These are phyloP conservation scores for Exophiala calicioides DNA, from an alignment of 2,329 filamentous ascomycete species.

Conservation along the genomic window DNA sequence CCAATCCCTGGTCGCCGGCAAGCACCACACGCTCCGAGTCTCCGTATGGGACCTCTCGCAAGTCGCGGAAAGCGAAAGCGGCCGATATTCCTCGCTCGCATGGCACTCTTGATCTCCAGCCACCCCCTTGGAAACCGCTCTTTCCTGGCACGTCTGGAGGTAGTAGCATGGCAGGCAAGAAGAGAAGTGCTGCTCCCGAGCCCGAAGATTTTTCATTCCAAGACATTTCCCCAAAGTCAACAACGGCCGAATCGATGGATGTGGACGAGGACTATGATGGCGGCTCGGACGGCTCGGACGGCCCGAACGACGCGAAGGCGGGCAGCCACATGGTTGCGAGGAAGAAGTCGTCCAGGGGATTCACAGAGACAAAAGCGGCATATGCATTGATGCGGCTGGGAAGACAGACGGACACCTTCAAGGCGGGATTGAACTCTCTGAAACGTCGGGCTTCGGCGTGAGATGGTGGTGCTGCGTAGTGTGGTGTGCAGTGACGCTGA, in stretches of 20 bases:
- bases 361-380: slow-evolving; percentile 39
- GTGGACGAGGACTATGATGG: slow-evolving; percentile 23
- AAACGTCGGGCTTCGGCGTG: slow-evolving; percentile 35
- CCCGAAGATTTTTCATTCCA: neutral
- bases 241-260: slow-evolving; percentile 2
- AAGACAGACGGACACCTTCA: slow-evolving; percentile 13
- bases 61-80: slow-evolving; percentile 4
- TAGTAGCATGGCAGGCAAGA: neutral
- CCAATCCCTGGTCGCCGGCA: slow-evolving; percentile 23
- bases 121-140: slow-evolving; percentile 18
- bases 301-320: slow-evolving; percentile 8
- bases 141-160: slow-evolving; percentile 5
- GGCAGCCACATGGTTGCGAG: neutral
- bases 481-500: neutral
- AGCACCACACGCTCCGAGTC: slow-evolving; percentile 21
- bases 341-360: slow-evolving; percentile 18
- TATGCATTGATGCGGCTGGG: slow-evolving; percentile 33
- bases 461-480: slow-evolving; percentile 7
- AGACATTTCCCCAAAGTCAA: slow-evolving; percentile 14
- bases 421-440: slow-evolving; percentile 33
- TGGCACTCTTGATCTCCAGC: slow-evolving; percentile 22
- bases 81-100: slow-evolving; percentile 23
- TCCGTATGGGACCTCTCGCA: slow-evolving; percentile 14
- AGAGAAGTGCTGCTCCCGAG: neutral
- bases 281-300: slow-evolving; percentile 22